Evolutionary conservation across 345 rosid genomes (phyloP).

Genomic region (Acer saccharum): DNA sequence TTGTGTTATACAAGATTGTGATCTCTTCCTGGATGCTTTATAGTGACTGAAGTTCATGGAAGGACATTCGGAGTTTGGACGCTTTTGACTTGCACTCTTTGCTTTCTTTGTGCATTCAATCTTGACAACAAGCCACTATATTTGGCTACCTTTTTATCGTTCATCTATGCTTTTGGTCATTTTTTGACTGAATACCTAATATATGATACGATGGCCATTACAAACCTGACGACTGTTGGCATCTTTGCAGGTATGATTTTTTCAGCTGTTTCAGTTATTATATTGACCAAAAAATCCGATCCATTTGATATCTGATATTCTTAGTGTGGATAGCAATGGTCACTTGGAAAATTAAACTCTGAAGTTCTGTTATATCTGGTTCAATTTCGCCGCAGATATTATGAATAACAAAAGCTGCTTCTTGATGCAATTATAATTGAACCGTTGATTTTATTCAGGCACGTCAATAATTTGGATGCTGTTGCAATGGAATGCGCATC

Average conservation of each 20-base stretch:
- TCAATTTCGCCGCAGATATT: not conserved
- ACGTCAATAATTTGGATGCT: slow-evolving; percentile 93
- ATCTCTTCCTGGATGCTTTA: slow-evolving; percentile 16
- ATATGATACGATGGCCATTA: slow-evolving; percentile 76
- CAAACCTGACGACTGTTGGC: slow-evolving; percentile 74
- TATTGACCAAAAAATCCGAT: not conserved
- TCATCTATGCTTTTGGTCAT: slow-evolving; percentile 84
- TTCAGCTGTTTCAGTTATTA: not conserved
- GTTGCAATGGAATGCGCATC: slow-evolving; percentile 72
- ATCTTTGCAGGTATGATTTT: slow-evolving; percentile 75
- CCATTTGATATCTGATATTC: not conserved
- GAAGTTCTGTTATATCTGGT: not conserved
- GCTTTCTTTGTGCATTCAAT: slow-evolving; percentile 91
- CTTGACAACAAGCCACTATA: slow-evolving; percentile 79
- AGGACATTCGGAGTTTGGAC: slow-evolving; percentile 98
- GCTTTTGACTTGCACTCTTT: slow-evolving; percentile 88
- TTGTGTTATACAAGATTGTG: not conserved
- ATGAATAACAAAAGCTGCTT: not conserved
- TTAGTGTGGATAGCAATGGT: not conserved
- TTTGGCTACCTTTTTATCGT: slow-evolving; percentile 78
- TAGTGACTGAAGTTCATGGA: slow-evolving; percentile 98
- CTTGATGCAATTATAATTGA: not conserved
- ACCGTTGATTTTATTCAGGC: slow-evolving; percentile 39
- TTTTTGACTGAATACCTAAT: slow-evolving; percentile 80
- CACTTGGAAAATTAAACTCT: not conserved